Percentiles rank a stretch among this genome's conserved stretches.
Conservation (phyloP, 2,329 filamentous ascomycete species). For the Exophiala oligosperma region DNA sequence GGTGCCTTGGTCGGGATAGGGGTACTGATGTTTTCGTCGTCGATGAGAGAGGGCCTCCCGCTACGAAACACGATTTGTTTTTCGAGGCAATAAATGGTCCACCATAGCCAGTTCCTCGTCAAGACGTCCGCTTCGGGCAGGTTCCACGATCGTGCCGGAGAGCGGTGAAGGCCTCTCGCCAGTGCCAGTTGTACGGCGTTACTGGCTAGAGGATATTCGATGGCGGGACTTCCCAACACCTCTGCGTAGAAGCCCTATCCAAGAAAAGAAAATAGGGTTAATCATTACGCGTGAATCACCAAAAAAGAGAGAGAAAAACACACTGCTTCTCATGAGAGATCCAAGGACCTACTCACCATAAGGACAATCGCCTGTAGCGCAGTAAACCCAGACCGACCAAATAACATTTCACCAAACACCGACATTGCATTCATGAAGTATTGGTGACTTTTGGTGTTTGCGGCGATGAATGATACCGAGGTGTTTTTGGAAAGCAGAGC, state of each 20-base stretch:
- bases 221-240: constrained; percentile 1
- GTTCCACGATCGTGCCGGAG: neutral
- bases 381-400: constrained; percentile 7
- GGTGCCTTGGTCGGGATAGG: neutral
- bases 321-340: neutral
- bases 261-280: neutral
- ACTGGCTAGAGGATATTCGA: constrained; percentile 3
- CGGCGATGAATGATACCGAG: neutral
- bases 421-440: constrained; percentile 12
- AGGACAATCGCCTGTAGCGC: constrained; percentile 6
- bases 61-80: constrained; percentile 8
- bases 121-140: neutral
- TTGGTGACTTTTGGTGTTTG: neutral
- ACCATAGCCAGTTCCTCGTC: constrained; percentile 5
- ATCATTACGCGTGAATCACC: neutral
- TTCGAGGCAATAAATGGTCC: constrained; percentile 11
- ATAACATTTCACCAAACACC: constrained; percentile 7
- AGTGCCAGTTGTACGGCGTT: constrained; percentile 5
- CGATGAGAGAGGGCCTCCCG: constrained; percentile 10
- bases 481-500: neutral
- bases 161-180: constrained; percentile 2
- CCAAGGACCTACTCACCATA: constrained; percentile 6
- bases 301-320: neutral
- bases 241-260: constrained; percentile 7
- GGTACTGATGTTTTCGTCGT: constrained; percentile 12